Base-by-base conservation (phyloP, 2,329 filamentous ascomycete genomes). In the Cytospora mali region DNA sequence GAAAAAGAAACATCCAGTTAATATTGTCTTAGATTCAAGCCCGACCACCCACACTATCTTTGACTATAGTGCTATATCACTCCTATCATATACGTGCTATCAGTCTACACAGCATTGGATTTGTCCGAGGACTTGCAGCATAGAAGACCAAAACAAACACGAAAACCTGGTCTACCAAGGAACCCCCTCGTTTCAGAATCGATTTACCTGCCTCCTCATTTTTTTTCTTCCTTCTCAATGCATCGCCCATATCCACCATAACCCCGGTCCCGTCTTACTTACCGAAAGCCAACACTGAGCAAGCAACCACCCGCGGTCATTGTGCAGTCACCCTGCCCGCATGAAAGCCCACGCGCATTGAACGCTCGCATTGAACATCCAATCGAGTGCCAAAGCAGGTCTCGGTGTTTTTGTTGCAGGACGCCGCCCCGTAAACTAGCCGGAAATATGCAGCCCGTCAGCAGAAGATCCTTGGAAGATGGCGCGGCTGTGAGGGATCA, bases 381-480 rank as follows among this genome's bases (percentile, higher is more conserved):
- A 60, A 54, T 59, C 42, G 35, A 23, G 49, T 59, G 16, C 18
- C 49, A 46, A 39, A 53, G 10, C 35, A 39, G 14, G 14, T 10
- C 25, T 46, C 58, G 35, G 50, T 35, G 52, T 60, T 39, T 60
- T 33, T 54, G 33, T 18, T 31, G 58, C 58, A 54, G 21, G 49
- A 49, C 50, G 50, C 58, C 58, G 35, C 58, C 58, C 48, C 50
- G 58, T 60, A 60, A 60, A 60, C 58, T 49, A 54, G 27, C 42
- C 21, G 42, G 42, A 21, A 13, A 21, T n/a, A 13, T 46, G 42
- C n/a, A 23, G 11, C n/a, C 11, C 42, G 42, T 18, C 42, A 46
- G 7, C n/a, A 27, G 18, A 28, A 50, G 1, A 51, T 28, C 49
- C 49, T 18, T 29, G 49, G 27, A 48, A 7, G n/a, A 25, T 27